A percentile compares a stretch with the other conserved stretches of the same genome.
These are phyloP conservation scores for Trichopus zeylanicus DNA, from an alignment of 116 monocot species.

Conservation along the genomic window DNA sequence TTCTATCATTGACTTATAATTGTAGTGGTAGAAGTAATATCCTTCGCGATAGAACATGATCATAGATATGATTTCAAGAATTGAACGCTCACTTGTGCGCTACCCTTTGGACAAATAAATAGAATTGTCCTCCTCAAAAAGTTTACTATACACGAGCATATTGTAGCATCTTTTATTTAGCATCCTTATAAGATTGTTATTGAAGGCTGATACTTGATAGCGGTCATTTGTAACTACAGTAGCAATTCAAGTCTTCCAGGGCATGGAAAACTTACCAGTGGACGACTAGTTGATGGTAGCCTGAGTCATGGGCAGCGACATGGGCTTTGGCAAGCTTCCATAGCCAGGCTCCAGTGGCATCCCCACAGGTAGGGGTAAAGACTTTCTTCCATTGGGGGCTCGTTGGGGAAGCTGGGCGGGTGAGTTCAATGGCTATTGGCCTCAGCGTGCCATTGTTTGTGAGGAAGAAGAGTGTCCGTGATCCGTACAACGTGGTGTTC, in stretches of 20 bases:
- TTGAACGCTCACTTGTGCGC: no score
- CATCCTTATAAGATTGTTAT: no score
- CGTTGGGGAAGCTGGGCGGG: slow-evolving; percentile 26
- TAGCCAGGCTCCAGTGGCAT: slow-evolving; percentile 48
- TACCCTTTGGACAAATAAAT: no score
- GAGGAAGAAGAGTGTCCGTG: slow-evolving; percentile 56
- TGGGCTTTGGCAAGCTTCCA: slow-evolving; percentile 67
- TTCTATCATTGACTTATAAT: no score
- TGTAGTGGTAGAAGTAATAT: no score
- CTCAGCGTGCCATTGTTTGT: slow-evolving; percentile 22
- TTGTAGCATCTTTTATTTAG: no score
- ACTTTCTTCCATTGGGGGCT: slow-evolving; percentile 37
- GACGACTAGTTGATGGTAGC: slow-evolving; percentile 52
- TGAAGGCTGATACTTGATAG: no score
- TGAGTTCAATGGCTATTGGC: slow-evolving; percentile 66
- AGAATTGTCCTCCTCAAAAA: no score
- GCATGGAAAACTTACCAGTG: slow-evolving; percentile 37
- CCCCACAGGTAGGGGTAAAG: slow-evolving; percentile 17
- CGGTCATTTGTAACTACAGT: not conserved
- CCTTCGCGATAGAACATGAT: no score
- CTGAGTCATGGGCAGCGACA: slow-evolving; percentile 46
- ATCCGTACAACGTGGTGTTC: slow-evolving; percentile 38
- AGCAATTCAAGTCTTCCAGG: not conserved
- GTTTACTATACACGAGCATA: no score
- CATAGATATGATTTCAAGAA: no score